These are phyloP conservation scores for Fusarium falciforme DNA, from an alignment of 2,329 filamentous ascomycete genomes.

Conservation along the genomic window DNA sequence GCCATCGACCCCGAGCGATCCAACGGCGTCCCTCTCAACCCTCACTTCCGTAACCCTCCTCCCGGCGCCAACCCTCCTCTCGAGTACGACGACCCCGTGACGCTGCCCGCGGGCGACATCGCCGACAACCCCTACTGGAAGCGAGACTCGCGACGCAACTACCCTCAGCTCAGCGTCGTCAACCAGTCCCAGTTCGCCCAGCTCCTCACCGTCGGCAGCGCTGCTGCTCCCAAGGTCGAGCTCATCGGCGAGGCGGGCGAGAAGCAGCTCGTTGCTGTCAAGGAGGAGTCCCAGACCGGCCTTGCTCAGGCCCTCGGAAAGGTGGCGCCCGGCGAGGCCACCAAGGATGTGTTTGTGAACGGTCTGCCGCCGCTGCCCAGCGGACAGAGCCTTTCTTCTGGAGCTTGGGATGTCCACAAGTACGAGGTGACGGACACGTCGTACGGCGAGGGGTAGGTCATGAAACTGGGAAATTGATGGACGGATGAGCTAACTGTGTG, in stretches of 20 bases:
- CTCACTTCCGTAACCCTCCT: conserved; percentile 88
- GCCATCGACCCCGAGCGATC: conserved; percentile 90
- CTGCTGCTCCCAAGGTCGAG: conserved; percentile 82
- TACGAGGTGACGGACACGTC: conserved; percentile 74
- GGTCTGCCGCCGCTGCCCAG: conserved; percentile 90
- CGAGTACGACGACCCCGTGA: conserved; percentile 53
- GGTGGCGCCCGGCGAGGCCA: conserved; percentile 63
- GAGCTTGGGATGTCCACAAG: conserved; percentile 74
- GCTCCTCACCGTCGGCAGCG: conserved; percentile 86
- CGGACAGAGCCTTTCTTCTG: conserved; percentile 67
- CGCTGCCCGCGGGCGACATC: conserved; percentile 69
- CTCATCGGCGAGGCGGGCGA: conserved; percentile 73
- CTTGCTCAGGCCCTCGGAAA: conserved; percentile 79
- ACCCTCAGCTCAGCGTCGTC: conserved; percentile 83
- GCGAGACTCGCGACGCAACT: conserved; percentile 85
- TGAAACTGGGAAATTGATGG: no score
- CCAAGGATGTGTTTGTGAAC: conserved; percentile 74
- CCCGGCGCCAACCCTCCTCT: conserved; percentile 55
- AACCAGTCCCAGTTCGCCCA: conserved; percentile 87
- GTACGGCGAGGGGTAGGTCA: conserved; percentile 77
- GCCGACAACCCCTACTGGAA: conserved; percentile 75
- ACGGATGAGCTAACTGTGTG: conserved; percentile 34
- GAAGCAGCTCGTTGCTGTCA: conserved; percentile 78
- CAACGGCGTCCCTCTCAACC: conserved; percentile 91
- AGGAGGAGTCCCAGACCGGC: conserved; percentile 79